Conservation (phyloP, 2,329 filamentous ascomycete genomes). For the Aureobasidium sp. region DNA sequence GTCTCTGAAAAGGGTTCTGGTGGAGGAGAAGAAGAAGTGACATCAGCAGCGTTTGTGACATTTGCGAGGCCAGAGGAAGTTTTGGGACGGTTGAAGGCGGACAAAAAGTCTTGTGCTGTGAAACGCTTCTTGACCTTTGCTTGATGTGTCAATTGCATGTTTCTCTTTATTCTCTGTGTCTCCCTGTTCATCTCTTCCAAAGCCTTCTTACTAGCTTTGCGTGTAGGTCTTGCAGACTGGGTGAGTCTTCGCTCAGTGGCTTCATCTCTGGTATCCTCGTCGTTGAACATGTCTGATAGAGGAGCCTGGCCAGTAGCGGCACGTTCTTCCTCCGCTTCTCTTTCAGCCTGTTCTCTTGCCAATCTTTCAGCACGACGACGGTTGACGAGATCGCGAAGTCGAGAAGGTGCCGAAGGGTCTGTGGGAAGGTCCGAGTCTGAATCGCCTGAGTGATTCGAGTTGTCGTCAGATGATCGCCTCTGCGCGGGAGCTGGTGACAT, state of each 20-base stretch:
- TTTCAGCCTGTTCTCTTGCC: slow-evolving; percentile 54
- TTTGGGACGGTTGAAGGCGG: slow-evolving; percentile 51
- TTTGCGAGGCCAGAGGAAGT: slow-evolving; percentile 35
- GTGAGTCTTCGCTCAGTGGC: slow-evolving; percentile 44
- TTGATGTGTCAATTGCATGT: slow-evolving; percentile 85
- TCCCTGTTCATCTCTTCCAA: slow-evolving; percentile 92
- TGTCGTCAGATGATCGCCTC: background rate
- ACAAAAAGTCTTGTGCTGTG: slow-evolving; percentile 72
- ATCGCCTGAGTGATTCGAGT: slow-evolving; percentile 10
- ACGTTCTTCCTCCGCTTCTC: slow-evolving; percentile 33
- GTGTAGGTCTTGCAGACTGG: slow-evolving; percentile 60
- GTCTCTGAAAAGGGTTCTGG: slow-evolving; percentile 58
- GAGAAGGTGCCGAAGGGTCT: slow-evolving; percentile 31
- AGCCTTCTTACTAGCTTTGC: slow-evolving; percentile 91
- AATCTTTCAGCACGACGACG: slow-evolving; percentile 66
- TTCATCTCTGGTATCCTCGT: slow-evolving; percentile 51
- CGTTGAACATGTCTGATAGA: slow-evolving; percentile 21
- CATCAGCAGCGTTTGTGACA: slow-evolving; percentile 34
- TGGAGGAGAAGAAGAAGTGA: slow-evolving; percentile 19
- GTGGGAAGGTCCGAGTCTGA: slow-evolving; percentile 28
- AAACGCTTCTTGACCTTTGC: slow-evolving; percentile 85
- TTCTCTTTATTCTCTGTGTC: slow-evolving; percentile 82
- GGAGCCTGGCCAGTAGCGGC: slow-evolving; percentile 15
- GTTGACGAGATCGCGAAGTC: slow-evolving; percentile 65
- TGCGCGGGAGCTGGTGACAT: slow-evolving; percentile 13